These are phyloP conservation scores for Phytophthora meadii DNA, from an alignment of 352 stramenopile species.

Conservation along the genomic window DNA sequence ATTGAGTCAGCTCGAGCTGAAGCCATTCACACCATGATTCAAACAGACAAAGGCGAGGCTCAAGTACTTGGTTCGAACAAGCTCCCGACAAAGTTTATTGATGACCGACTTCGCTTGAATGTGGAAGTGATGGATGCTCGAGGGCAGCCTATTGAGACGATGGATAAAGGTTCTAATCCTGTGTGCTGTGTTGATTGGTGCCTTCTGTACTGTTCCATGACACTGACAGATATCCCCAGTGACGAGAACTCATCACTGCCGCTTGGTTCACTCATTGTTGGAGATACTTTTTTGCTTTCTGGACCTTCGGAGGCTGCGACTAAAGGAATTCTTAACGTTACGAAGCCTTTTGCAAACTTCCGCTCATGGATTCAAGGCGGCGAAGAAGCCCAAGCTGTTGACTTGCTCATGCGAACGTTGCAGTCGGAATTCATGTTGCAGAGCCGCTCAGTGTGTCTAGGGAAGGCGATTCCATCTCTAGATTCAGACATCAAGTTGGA, in stretches of 20 bases:
- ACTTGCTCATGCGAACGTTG: conserved; percentile 45
- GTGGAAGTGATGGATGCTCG: conserved; percentile 57
- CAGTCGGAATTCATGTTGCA: conserved; percentile 77
- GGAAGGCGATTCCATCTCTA: conserved; percentile 42
- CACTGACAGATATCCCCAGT: conserved; percentile 46
- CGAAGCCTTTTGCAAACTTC: conserved; percentile 66
- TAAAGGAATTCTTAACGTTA: conserved; percentile 48
- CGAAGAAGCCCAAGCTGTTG: conserved; percentile 52
- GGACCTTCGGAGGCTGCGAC: background rate
- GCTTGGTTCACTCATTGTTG: conserved; percentile 60
- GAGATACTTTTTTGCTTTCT: conserved; percentile 62
- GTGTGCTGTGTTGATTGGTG: conserved; percentile 48
- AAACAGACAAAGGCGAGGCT: conserved; percentile 25
- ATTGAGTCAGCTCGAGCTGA: conserved; percentile 27
- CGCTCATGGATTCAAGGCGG: conserved; percentile 66
- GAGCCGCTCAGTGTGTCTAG: conserved; percentile 53
- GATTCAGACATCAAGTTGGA: conserved; percentile 34
- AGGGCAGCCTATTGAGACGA: conserved; percentile 30
- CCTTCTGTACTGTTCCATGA: conserved; percentile 61
- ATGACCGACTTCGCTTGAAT: conserved; percentile 43
- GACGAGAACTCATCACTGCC: conserved; percentile 16
- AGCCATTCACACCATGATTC: conserved; percentile 24
- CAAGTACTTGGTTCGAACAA: conserved; percentile 28
- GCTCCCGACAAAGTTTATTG: conserved; percentile 39
- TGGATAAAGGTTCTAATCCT: conserved; percentile 24